Evolutionary conservation across 2,329 filamentous ascomycete genomes (phyloP).

Genomic region (Pseudogymnoascus sp.): DNA sequence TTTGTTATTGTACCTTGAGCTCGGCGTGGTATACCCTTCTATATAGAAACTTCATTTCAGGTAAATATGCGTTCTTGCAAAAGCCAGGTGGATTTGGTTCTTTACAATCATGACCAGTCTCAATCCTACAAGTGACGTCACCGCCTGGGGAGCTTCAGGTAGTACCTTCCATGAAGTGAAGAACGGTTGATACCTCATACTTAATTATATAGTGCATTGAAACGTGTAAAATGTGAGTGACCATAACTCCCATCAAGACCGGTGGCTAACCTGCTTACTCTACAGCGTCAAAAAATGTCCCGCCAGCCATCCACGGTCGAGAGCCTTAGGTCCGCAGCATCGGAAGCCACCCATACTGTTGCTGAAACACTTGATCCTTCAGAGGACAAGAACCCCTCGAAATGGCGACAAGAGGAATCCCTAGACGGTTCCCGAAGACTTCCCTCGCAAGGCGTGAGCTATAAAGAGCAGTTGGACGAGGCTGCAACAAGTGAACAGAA

Average conservation of each 20-base stretch:
- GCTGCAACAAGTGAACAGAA: conserved; percentile 16
- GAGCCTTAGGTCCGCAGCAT: conserved; percentile 17
- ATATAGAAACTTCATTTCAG: background rate
- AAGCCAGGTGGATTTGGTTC: background rate
- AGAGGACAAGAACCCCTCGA: conserved; percentile 16
- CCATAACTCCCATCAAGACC: background rate
- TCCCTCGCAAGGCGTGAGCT: conserved; percentile 20
- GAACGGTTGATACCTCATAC: background rate
- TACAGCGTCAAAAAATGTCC: conserved; percentile 18
- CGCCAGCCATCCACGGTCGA: conserved; percentile 22
- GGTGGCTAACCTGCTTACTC: background rate
- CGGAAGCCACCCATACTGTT: conserved; percentile 15
- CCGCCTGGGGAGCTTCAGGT: background rate
- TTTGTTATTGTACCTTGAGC: background rate
- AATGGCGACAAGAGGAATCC: conserved; percentile 15
- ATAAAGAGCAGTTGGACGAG: conserved; percentile 24
- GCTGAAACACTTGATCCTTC: conserved; percentile 11
- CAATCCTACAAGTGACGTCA: background rate
- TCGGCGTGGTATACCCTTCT: background rate
- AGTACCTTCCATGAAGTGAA: background rate
- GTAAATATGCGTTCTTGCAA: background rate
- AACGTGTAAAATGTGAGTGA: background rate
- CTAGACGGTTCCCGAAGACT: conserved; percentile 19
- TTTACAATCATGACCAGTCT: background rate
- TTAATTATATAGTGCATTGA: background rate